Evolutionary conservation across 257 asterid genomes (phyloP).

Genomic region (Hygrophila difformis): DNA sequence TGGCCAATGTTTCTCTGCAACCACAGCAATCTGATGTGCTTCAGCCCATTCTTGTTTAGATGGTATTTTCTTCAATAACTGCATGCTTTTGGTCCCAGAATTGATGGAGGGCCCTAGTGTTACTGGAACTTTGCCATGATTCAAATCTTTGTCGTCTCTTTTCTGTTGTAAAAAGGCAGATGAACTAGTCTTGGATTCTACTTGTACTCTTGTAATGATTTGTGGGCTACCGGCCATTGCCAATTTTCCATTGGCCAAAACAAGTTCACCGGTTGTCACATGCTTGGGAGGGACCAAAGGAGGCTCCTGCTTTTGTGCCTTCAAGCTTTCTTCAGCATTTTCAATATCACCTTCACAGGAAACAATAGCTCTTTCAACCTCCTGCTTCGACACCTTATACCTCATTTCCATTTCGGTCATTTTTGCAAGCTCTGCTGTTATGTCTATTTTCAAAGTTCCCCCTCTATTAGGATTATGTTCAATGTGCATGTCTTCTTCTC

Average conservation of each 20-base stretch:
- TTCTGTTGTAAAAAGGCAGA: conserved; percentile 29
- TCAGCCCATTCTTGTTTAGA: conserved; percentile 43
- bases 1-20: conserved; percentile 39
- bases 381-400: conserved; percentile 62
- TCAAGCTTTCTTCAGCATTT: conserved; percentile 52
- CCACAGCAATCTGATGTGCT: conserved; percentile 31
- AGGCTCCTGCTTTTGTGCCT: conserved; percentile 55
- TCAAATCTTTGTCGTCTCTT: conserved; percentile 45
- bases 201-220: conserved; percentile 24
- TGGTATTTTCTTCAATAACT: conserved; percentile 32
- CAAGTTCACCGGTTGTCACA: conserved; percentile 44
- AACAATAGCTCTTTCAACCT: conserved; percentile 58
- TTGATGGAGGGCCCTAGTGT: conserved; percentile 36
- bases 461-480: conserved; percentile 32
- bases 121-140: conserved; percentile 29
- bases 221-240: conserved; percentile 22
- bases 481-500: conserved; percentile 39
- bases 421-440: conserved; percentile 62
- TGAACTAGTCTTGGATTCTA: conserved; percentile 24
- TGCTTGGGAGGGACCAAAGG: conserved; percentile 35
- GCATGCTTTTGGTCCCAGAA: conserved; percentile 32
- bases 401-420: conserved; percentile 50
- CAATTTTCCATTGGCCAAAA: conserved; percentile 21
- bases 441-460: conserved; percentile 56
- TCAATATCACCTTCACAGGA: conserved; percentile 62